These are phyloP conservation scores for Ophiorrhiza pumila DNA, from an alignment of 257 asterid species.

Conservation along the genomic window DNA sequence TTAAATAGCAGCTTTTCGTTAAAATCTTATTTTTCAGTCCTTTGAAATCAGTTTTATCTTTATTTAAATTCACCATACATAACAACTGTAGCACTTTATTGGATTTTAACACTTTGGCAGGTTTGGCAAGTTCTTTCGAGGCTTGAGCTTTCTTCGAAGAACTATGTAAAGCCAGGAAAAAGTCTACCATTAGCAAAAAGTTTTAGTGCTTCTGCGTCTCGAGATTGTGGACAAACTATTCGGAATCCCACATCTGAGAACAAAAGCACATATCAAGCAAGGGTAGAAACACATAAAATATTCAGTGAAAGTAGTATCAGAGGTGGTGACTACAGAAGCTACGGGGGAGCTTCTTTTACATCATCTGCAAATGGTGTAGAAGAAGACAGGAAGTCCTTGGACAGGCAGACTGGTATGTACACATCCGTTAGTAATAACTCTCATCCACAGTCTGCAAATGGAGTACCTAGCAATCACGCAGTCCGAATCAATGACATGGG, in stretches of 20 bases:
- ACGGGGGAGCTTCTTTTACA: conserved; percentile 30
- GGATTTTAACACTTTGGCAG: conserved; percentile 41
- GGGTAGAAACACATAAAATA: conserved; percentile 32
- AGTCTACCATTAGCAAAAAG: conserved; percentile 44
- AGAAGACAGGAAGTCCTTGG: conserved; percentile 33
- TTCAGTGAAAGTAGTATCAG: conserved; percentile 24
- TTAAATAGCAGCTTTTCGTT: neutral
- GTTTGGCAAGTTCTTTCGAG: conserved; percentile 79
- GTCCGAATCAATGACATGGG: conserved; percentile 27
- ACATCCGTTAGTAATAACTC: conserved; percentile 27
- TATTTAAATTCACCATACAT: neutral
- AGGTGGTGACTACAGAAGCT: conserved; percentile 30
- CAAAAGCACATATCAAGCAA: conserved; percentile 32
- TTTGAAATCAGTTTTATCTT: neutral
- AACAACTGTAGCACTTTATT: conserved; percentile 10
- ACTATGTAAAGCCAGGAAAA: conserved; percentile 72
- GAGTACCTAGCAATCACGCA: conserved; percentile 31
- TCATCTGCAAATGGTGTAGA: conserved; percentile 32
- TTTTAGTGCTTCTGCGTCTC: conserved; percentile 36
- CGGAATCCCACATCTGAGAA: conserved; percentile 32
- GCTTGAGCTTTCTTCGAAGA: conserved; percentile 67
- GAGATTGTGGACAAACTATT: conserved; percentile 38
- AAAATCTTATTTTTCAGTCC: neutral
- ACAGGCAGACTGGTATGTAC: conserved; percentile 30
- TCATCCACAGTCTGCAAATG: conserved; percentile 29